Percentiles rank a stretch among this genome's conserved stretches.
Conservation (phyloP, 495 filamentous ascomycete species). For the Podospora australis region DNA sequence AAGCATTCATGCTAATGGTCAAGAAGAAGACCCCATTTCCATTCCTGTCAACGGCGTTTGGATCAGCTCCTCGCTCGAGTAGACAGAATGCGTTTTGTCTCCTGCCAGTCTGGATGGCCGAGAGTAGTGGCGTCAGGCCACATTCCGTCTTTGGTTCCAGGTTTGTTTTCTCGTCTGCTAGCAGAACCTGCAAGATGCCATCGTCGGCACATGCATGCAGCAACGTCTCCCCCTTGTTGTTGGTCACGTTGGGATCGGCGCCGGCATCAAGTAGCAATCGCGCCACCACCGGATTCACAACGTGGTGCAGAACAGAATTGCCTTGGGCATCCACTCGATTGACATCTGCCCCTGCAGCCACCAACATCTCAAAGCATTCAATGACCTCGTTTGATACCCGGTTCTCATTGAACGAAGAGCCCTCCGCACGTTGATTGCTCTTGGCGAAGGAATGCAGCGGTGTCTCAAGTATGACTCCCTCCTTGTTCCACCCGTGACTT, state of each 20-base stretch:
- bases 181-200: conserved; percentile 11
- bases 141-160: conserved; percentile 15
- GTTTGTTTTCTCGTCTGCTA: conserved; percentile 15
- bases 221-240: conserved; percentile 12
- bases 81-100: too few species aligned
- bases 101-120: too few species aligned
- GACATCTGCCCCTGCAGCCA: conserved; percentile 18
- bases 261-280: conserved; percentile 22
- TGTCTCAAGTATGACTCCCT: too few species aligned
- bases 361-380: conserved; percentile 15
- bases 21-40: too few species aligned
- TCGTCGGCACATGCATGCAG: conserved; percentile 12
- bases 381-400: conserved; percentile 9
- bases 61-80: too few species aligned
- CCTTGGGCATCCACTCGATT: conserved; percentile 11
- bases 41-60: conserved; percentile 13
- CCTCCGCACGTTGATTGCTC: too few species aligned
- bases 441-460: too few species aligned
- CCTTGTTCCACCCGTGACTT: too few species aligned
- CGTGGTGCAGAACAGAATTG: conserved; percentile 16
- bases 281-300: conserved; percentile 6
- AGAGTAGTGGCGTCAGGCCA: too few species aligned
- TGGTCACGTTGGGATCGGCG: conserved; percentile 15
- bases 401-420: too few species aligned
- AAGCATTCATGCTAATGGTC: too few species aligned